A percentile compares a stretch with the other conserved stretches of the same genome.
Conservation (phyloP, 495 filamentous ascomycete species). For the Penicillium paradoxum region DNA sequence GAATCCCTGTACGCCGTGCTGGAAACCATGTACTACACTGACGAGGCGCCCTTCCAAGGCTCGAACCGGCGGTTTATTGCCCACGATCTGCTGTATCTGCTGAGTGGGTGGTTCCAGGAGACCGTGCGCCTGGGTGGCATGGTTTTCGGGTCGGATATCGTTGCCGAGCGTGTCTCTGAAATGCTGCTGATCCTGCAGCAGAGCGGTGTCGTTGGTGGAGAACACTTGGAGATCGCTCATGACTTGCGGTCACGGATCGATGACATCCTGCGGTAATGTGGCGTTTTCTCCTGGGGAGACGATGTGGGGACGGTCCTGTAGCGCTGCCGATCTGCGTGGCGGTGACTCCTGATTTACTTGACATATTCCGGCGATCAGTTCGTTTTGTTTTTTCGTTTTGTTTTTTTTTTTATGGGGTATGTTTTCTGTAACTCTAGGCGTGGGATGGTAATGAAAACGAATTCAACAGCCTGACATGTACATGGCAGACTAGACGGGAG, state of each 20-base stretch:
- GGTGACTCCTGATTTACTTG: slow-evolving; percentile 1
- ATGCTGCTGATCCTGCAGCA: slow-evolving; percentile 44
- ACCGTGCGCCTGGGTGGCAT: slow-evolving; percentile 50
- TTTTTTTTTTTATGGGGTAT: neutral
- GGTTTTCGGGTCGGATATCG: slow-evolving; percentile 50
- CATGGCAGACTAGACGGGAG: neutral
- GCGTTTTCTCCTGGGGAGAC: neutral
- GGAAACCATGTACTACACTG: slow-evolving; percentile 76
- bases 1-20: slow-evolving; percentile 72
- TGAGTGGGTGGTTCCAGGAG: slow-evolving; percentile 58
- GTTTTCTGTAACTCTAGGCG: slow-evolving; percentile 15
- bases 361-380: neutral
- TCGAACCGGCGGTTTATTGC: slow-evolving; percentile 55
- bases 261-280: slow-evolving; percentile 35
- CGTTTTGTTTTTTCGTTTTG: neutral
- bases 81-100: slow-evolving; percentile 57
- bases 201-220: slow-evolving; percentile 27
- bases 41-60: slow-evolving; percentile 78
- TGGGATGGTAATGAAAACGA: slow-evolving; percentile 10
- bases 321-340: neutral
- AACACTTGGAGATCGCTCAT: slow-evolving; percentile 29
- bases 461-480: slow-evolving; percentile 1
- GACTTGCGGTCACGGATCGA: slow-evolving; percentile 43
- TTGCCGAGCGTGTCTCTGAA: slow-evolving; percentile 43
- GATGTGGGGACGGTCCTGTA: neutral